phyloP scores from a whole-genome alignment of 371 early-diverging fungal genomes.

The Chytridium lagenaria region DNA sequence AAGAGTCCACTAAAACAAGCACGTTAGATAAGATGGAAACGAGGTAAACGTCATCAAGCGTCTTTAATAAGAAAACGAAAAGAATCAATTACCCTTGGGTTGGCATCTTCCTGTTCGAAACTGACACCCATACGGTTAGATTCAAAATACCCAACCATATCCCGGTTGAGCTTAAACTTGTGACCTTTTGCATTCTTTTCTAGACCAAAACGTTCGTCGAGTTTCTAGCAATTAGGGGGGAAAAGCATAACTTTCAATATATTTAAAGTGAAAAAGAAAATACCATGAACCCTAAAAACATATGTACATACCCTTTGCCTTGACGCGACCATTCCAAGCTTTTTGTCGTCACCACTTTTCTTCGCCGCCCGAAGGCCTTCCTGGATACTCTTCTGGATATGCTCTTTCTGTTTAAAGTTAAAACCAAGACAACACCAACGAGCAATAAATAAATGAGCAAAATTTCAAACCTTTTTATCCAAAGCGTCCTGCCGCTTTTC shows the following conservation, averaged over 20 bases:
- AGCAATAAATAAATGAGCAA: neutral
- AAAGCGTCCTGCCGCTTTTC: slow-evolving; percentile 35
- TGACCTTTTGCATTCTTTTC: slow-evolving; percentile 45
- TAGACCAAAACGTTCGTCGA: slow-evolving; percentile 47
- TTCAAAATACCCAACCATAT: slow-evolving; percentile 39
- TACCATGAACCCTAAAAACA: too few relatives aligned
- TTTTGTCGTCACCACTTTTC: slow-evolving; percentile 77
- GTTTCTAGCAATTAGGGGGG: slow-evolving; percentile 21
- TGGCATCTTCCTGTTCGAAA: slow-evolving; percentile 32
- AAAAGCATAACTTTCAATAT: neutral
- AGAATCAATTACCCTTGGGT: neutral
- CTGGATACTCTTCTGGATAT: slow-evolving; percentile 60
- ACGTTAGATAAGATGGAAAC: neutral
- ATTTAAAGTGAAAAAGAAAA: neutral
- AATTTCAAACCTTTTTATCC: slow-evolving; percentile 55
- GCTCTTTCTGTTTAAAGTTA: slow-evolving; percentile 45
- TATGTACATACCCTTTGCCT: slow-evolving; percentile 70
- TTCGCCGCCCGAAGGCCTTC: slow-evolving; percentile 72
- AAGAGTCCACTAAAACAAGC: slow-evolving; percentile 27
- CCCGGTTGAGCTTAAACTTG: slow-evolving; percentile 45
- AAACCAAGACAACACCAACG: too few relatives aligned
- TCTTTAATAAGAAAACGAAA: neutral
- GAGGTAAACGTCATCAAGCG: neutral
- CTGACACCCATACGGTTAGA: slow-evolving; percentile 26
- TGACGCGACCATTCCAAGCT: slow-evolving; percentile 71